These are phyloP conservation scores for Dichotomocladium elegans DNA, from an alignment of 371 early-diverging fungal genomes.

Conservation along the genomic window DNA sequence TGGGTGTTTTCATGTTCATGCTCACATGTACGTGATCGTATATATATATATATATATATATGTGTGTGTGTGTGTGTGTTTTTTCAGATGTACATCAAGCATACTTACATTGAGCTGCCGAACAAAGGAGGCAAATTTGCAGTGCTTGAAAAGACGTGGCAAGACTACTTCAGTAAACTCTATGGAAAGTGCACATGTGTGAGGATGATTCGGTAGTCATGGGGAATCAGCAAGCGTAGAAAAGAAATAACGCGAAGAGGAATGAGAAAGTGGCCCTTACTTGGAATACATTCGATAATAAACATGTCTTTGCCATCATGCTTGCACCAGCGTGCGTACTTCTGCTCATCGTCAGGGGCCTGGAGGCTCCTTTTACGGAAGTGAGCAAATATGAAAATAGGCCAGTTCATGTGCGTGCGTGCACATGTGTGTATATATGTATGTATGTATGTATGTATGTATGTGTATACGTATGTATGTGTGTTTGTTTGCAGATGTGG, in stretches of 20 bases:
- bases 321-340: conserved; percentile 41
- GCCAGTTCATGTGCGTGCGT: neutral
- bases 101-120: conserved; percentile 48
- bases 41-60: too few species aligned
- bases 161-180: conserved; percentile 49
- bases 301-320: conserved; percentile 48
- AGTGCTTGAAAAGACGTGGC: conserved; percentile 50
- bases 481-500: too few species aligned
- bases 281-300: conserved; percentile 45
- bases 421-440: too few species aligned
- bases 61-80: too few species aligned
- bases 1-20: too few species aligned
- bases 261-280: too few species aligned
- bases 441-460: too few species aligned
- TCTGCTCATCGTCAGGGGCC: conserved; percentile 29
- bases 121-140: conserved; percentile 55
- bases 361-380: conserved; percentile 31
- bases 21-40: too few species aligned
- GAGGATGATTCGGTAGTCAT: neutral
- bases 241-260: neutral
- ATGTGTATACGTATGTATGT: too few species aligned
- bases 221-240: neutral
- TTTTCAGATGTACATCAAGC: neutral
- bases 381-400: neutral
- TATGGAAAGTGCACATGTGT: conserved; percentile 4